Evolutionary conservation across 2,329 filamentous ascomycete species (phyloP).

Genomic region (Colletotrichum graminicola): DNA sequence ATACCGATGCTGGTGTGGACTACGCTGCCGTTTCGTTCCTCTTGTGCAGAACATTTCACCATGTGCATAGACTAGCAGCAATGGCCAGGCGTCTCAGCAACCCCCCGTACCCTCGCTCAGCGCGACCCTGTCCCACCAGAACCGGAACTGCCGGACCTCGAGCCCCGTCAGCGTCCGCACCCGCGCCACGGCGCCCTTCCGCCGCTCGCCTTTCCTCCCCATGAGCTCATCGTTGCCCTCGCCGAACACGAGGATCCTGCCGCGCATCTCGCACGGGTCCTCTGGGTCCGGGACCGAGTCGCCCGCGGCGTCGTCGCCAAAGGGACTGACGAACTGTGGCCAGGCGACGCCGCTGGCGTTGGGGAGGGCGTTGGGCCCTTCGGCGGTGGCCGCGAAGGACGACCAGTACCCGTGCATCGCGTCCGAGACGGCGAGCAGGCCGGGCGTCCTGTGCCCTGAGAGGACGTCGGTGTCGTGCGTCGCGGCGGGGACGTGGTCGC

Average conservation of each 20-base stretch:
- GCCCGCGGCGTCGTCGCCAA: slow-evolving; percentile 44
- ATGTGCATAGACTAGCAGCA: background rate
- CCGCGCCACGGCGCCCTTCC: slow-evolving; percentile 58
- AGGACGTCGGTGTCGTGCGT: slow-evolving; percentile 57
- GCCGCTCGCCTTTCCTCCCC: slow-evolving; percentile 48
- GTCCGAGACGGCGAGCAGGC: slow-evolving; percentile 49
- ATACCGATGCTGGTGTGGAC: too few species aligned
- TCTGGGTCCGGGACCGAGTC: slow-evolving; percentile 27
- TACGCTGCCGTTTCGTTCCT: background rate
- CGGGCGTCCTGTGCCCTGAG: slow-evolving; percentile 57
- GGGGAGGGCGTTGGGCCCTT: slow-evolving; percentile 31
- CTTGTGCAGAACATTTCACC: background rate
- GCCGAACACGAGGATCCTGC: slow-evolving; percentile 67
- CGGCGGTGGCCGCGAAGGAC: slow-evolving; percentile 50
- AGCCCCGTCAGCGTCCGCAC: slow-evolving; percentile 57
- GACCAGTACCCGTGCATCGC: slow-evolving; percentile 58
- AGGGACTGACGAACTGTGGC: slow-evolving; percentile 59
- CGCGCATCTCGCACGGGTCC: slow-evolving; percentile 43
- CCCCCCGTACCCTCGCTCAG: slow-evolving; percentile 59
- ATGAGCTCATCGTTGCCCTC: slow-evolving; percentile 68
- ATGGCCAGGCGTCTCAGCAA: background rate
- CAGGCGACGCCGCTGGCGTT: slow-evolving; percentile 49
- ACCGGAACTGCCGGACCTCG: slow-evolving; percentile 64
- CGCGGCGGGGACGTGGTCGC: slow-evolving; percentile 59
- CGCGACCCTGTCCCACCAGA: slow-evolving; percentile 70